Evolutionary conservation across 176 grass and related monocot species (phyloP).

Genomic region (Saccharum spontaneum): DNA sequence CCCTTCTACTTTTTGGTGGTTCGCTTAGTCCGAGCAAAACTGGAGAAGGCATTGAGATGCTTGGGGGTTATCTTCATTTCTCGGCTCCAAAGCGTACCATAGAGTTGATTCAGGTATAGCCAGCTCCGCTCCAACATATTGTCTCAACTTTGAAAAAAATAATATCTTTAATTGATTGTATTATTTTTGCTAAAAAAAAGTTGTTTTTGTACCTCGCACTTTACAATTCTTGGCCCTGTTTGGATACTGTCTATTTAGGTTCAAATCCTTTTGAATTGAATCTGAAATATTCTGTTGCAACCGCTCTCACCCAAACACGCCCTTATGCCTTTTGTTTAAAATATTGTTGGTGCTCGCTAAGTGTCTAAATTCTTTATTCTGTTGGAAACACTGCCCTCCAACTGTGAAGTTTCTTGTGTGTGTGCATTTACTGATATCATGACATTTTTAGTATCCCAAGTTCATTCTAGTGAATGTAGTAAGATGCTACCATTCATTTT

Average conservation of each 20-base stretch:
- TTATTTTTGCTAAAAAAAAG: not conserved
- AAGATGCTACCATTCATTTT: not conserved
- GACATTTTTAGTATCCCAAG: not conserved
- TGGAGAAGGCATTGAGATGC: slow-evolving; percentile 91
- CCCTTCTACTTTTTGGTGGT: slow-evolving; percentile 91
- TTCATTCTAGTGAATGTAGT: not conserved
- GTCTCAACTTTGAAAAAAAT: not conserved
- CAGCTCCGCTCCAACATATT: not conserved
- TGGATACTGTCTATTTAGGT: not conserved
- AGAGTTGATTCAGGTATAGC: slow-evolving; percentile 84
- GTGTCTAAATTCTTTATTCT: not conserved
- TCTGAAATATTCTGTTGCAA: not conserved
- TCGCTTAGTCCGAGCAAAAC: slow-evolving; percentile 55
- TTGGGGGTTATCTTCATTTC: slow-evolving; percentile 94
- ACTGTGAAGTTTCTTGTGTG: not conserved
- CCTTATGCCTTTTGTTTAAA: not conserved
- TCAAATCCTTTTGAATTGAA: not conserved
- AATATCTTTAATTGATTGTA: not conserved
- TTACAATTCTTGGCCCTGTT: not conserved
- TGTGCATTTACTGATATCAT: not conserved
- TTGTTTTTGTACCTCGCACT: not conserved
- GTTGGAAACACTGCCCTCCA: not conserved
- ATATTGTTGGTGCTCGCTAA: not conserved
- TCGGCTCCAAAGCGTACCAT: slow-evolving; percentile 66
- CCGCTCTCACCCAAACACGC: not conserved